These are phyloP conservation scores for Cercis canadensis DNA, from an alignment of 306 rosid genomes.

Conservation along the genomic window DNA sequence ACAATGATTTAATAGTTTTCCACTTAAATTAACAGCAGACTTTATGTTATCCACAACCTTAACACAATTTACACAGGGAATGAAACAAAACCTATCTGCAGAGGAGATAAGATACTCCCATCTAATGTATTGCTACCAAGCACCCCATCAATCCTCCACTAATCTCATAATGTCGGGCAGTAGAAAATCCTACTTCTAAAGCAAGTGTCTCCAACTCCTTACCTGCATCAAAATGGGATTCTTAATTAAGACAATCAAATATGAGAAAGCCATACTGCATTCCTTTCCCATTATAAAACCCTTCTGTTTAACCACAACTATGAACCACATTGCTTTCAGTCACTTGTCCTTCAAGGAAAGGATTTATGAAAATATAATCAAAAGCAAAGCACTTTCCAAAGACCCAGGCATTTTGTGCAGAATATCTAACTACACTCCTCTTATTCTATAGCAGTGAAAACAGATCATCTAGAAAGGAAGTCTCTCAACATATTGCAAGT, in stretches of 20 bases:
- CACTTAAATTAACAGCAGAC: no score
- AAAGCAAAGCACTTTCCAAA: constrained; percentile 8
- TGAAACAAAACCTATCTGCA: no score
- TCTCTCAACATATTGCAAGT: neutral
- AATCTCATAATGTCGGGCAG: constrained; percentile 76
- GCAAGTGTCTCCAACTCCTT: constrained; percentile 84
- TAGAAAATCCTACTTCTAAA: constrained; percentile 79
- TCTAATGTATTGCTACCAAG: constrained; percentile 73
- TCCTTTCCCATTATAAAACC: neutral
- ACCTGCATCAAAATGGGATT: constrained; percentile 57
- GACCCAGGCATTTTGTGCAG: no score
- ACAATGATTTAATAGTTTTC: no score
- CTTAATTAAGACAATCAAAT: constrained; percentile 30
- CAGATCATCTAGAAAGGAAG: neutral
- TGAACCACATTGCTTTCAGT: constrained; percentile 2
- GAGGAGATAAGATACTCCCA: neutral
- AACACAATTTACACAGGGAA: no score
- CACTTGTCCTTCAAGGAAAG: constrained; percentile 5
- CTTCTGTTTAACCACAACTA: neutral
- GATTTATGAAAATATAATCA: neutral
- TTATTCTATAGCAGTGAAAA: no score
- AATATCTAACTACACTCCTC: no score
- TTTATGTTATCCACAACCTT: no score
- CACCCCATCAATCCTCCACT: constrained; percentile 90
- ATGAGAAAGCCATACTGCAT: constrained; percentile 12